phyloP scores from a whole-genome alignment of 2,329 filamentous ascomycete species.

The Fusarium chuoi region DNA sequence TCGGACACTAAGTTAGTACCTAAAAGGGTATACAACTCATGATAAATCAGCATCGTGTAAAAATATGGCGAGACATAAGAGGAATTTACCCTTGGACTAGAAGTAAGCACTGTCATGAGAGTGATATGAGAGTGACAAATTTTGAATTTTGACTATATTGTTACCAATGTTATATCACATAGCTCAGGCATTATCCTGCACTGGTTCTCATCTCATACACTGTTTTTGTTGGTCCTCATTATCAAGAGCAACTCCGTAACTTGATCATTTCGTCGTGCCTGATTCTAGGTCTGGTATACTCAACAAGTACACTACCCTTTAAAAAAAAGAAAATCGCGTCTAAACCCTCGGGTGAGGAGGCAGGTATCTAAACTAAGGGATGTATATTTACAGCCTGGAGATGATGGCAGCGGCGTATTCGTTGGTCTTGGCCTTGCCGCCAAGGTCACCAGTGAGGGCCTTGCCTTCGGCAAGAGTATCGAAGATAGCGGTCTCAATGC shows the following conservation, averaged over 20 bases:
- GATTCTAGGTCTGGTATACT: conserved; percentile 47
- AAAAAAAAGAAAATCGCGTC: conserved; percentile 39
- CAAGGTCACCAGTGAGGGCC: conserved; percentile 93
- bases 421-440: conserved; percentile 94
- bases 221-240: conserved; percentile 4
- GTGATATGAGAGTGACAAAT: neutral
- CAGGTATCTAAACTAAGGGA: conserved; percentile 42
- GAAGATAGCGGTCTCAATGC: conserved; percentile 95
- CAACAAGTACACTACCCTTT: conserved; percentile 45
- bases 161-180: conserved; percentile 11
- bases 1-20: neutral
- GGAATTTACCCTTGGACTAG: neutral
- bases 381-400: conserved; percentile 63
- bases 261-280: conserved; percentile 46
- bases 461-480: conserved; percentile 96
- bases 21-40: neutral
- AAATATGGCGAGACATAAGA: neutral
- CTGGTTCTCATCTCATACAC: conserved; percentile 25
- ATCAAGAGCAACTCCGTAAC: conserved; percentile 39
- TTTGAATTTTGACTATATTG: conserved; percentile 7
- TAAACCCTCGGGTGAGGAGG: conserved; percentile 28
- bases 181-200: conserved; percentile 12
- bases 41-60: neutral
- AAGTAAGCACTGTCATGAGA: neutral
- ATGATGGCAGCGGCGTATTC: conserved; percentile 97